phyloP scores from a whole-genome alignment of 2,329 filamentous ascomycete species.

The Cladophialophora chaetospira region DNA sequence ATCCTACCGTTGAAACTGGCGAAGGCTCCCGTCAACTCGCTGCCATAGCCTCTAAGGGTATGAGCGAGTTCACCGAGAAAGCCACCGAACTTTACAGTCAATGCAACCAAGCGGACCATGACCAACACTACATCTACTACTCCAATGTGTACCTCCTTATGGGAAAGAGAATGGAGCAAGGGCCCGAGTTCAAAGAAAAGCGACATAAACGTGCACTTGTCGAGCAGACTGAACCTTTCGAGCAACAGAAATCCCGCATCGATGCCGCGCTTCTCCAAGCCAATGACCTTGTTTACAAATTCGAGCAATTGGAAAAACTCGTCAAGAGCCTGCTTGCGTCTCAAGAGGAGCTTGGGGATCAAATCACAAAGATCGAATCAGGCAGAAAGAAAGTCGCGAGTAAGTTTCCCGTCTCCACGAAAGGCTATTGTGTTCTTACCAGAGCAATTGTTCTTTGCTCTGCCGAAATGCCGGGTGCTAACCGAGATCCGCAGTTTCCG shows the following conservation, averaged over 20 bases:
- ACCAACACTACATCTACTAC: slow-evolving; percentile 1
- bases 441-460: too few species aligned
- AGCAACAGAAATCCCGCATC: not conserved
- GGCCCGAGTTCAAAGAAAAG: not conserved
- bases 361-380: not conserved
- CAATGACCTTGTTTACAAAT: slow-evolving; percentile 6
- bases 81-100: not conserved
- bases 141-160: not conserved
- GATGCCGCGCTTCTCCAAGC: not conserved
- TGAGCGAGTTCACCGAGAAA: not conserved
- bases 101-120: not conserved
- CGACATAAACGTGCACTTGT: not conserved
- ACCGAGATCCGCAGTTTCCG: too few species aligned
- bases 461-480: too few species aligned
- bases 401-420: too few species aligned
- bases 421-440: too few species aligned
- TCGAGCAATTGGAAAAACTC: slow-evolving; percentile 17
- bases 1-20: slow-evolving; percentile 10
- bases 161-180: not conserved
- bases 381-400: slow-evolving; percentile 14
- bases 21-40: slow-evolving; percentile 13
- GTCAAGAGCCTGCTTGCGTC: slow-evolving; percentile 3
- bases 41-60: slow-evolving; percentile 6
- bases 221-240: not conserved
- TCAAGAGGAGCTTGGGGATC: slow-evolving; percentile 11